Evolutionary conservation across 2,329 filamentous ascomycete species (phyloP), one percentile per base, ranked within the genome.

Genomic region (Colletotrichum orbiculare): DNA sequence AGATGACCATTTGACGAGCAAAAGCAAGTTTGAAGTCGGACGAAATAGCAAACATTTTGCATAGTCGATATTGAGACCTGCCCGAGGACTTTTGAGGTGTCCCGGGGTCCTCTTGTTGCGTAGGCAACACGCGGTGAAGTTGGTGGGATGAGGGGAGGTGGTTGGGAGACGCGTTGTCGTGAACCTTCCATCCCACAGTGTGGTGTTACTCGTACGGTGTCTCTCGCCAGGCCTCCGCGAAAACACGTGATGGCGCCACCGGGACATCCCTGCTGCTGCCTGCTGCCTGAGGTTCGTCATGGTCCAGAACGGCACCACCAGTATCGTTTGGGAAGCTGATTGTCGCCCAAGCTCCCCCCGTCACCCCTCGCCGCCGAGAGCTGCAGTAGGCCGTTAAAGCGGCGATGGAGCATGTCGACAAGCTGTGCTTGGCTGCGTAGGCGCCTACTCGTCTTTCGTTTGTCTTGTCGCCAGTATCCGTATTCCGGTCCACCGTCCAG

Each of bases 121-220:
- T 66, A 13, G 55, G 35, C 65, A 60, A 65, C 57, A 65, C 63
- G 41, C 15, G 56, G 43, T 60, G 60, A 61, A 65, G 64, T 67
- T 67, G 66, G 66, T 77, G 78, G 76, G 70, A 74, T 76, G 73
- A 71, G 70, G 73, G 75, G 76, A 78, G 70, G 77, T 78, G 72
- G 73, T 71, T 70, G 77, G 76, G 74, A 78, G 77, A 80, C 80
- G 79, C 79, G 80, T 74, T 76, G 72, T 75, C 72, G 74, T 74
- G 71, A 70, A 43, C 48, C 34, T 56, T 53, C 34, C 42, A 60
- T 54, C 47, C 56, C 43, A 17, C 43, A 46, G 4, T 15, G n/a
- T 11, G 43, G n/a, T n/a, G 43, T 2, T 8, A 10, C n/a, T 46
- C 43, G 52, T 71, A 70, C 70, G 69, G 73, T 73, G 71, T 56